Evolutionary conservation across 805 yeast species (phyloP), one percentile per base, ranked within the genome.

Genomic region (Zygoascus flipseniorum): DNA sequence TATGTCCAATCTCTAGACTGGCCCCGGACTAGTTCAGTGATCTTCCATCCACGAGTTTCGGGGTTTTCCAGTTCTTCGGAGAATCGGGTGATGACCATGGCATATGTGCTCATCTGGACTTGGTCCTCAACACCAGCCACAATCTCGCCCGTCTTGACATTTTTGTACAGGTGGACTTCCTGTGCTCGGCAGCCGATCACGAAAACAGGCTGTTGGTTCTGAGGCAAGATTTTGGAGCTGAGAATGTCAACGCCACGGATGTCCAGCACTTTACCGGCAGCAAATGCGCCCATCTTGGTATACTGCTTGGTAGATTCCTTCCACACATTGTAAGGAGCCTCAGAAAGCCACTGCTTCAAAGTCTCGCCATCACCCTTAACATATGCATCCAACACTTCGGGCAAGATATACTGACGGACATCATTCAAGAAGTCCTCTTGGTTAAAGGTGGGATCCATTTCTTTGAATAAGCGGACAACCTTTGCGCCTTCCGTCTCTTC

Each of bases 31-130:
- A 92, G 87, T 73, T 92, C 98, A 65, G 92, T 70, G 53, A 93
- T 82, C 74, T 87, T 88, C 99, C 99, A 93, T 35, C 99, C 99
- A 65, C 88, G 96, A 23, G 99, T 93, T 64, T 83, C 90, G 52
- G 80, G 78, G 68, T 93, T 86, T 58, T 83, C 96, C 65, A 93
- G 81, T 56, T 90, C 89, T 69, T 90, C 99, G 2, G 97, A 89
- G 51, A 87, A 75, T 70, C 99, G 82, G 18, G 99, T 89, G 62
- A 93, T 75, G 20, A 92, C 99, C 89, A 93, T 81, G 43, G 96
- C 98, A 68, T 93, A 93, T n/a, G 95, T 84, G 62, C 95, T 83
- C 78, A 88, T 79, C 69, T 88, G 82, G 61, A 93, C 88, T 70
- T 89, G 89, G 63, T 90, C 96, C 66, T 89, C 96, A 32, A 89